Conservation (phyloP, 768 basidiomycete species). For the Gymnopilus dilepis region DNA sequence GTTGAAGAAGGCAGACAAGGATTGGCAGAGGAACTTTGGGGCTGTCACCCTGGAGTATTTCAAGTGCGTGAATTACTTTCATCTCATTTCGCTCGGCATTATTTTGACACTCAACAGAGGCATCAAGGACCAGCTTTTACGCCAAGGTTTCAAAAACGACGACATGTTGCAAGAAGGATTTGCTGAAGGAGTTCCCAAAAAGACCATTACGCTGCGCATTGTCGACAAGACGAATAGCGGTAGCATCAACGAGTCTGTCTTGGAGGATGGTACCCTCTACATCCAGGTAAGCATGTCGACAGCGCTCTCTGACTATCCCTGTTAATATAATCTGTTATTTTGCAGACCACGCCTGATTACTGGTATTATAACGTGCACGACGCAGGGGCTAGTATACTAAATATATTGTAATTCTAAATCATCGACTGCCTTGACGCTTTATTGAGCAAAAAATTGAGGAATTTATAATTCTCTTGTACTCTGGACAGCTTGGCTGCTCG, state of each 20-base stretch:
- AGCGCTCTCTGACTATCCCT: neutral
- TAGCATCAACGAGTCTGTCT: conserved; percentile 34
- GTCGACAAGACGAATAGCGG: conserved; percentile 35
- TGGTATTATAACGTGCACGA: conserved; percentile 24
- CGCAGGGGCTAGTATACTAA: conserved; percentile 14
- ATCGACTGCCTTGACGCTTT: neutral
- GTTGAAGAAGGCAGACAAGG: conserved; percentile 31
- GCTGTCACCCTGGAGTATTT: conserved; percentile 34
- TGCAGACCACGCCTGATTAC: conserved; percentile 13
- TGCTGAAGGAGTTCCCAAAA: conserved; percentile 37
- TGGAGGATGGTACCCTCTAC: conserved; percentile 42
- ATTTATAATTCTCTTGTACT: too few relatives aligned
- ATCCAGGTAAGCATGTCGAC: conserved; percentile 35
- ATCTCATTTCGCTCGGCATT: neutral
- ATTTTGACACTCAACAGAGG: conserved; percentile 9
- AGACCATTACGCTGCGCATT: conserved; percentile 44
- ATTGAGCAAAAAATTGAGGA: neutral
- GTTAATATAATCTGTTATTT: neutral
- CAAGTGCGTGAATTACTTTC: conserved; percentile 21
- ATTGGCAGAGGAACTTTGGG: conserved; percentile 37
- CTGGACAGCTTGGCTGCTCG: too few relatives aligned
- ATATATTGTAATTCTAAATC: conserved; percentile 9
- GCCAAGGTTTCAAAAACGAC: conserved; percentile 42
- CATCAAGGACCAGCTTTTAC: conserved; percentile 35
- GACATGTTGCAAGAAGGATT: conserved; percentile 49